Conservation (phyloP, 1,284 basidiomycete genomes). For the Gomphus bonarii region DNA sequence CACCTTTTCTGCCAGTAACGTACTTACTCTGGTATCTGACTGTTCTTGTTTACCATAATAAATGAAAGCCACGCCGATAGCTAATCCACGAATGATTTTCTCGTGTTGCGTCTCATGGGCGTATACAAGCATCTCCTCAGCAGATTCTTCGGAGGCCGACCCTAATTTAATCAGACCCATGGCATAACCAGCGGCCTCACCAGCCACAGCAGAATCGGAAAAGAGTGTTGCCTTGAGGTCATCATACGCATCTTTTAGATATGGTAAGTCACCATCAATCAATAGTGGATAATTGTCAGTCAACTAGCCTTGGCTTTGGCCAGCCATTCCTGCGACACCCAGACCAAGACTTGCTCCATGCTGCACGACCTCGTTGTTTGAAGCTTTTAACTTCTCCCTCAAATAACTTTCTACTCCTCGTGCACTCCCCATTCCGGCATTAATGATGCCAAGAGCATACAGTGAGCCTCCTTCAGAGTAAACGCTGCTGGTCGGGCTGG, state of each 20-base stretch:
- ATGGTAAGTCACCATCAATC: not conserved
- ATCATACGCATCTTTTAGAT: slow-evolving; percentile 67
- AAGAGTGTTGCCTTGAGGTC: slow-evolving; percentile 83
- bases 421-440: slow-evolving; percentile 75
- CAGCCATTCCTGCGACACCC: slow-evolving; percentile 88
- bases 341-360: slow-evolving; percentile 93
- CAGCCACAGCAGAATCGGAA: slow-evolving; percentile 87
- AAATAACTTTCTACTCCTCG: slow-evolving; percentile 64
- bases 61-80: slow-evolving; percentile 83
- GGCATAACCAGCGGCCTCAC: slow-evolving; percentile 88
- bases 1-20: slow-evolving; percentile 79
- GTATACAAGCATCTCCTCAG: slow-evolving; percentile 90
- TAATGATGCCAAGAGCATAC: slow-evolving; percentile 90
- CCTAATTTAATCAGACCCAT: slow-evolving; percentile 97
- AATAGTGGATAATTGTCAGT: not conserved
- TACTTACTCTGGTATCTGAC: slow-evolving; percentile 70
- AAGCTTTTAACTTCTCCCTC: slow-evolving; percentile 64
- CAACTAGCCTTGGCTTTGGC: slow-evolving; percentile 53
- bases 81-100: slow-evolving; percentile 93
- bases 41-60: slow-evolving; percentile 87
- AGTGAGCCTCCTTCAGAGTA: slow-evolving; percentile 92
- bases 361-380: slow-evolving; percentile 73
- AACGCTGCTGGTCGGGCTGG: slow-evolving; percentile 36
- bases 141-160: slow-evolving; percentile 65
- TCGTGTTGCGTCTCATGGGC: slow-evolving; percentile 95